Evolutionary conservation across 345 rosid genomes (phyloP).

Genomic region (Gossypium raimondii): DNA sequence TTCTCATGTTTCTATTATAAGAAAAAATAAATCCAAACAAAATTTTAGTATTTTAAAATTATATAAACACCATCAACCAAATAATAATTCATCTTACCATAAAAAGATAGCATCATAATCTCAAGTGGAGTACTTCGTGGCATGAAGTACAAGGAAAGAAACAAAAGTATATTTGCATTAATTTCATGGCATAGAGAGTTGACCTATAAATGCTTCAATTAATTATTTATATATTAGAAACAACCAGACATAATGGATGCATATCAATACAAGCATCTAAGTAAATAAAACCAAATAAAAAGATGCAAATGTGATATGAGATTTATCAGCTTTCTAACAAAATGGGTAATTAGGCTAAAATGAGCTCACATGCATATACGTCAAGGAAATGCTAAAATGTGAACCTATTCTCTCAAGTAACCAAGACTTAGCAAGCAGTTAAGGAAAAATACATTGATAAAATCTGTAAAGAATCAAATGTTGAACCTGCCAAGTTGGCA

Average conservation of each 20-base stretch:
- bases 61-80: too few species aligned
- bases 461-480: background rate
- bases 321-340: background rate
- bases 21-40: too few species aligned
- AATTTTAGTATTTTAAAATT: too few species aligned
- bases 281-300: background rate
- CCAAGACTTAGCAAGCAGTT: background rate
- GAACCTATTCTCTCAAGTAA: background rate
- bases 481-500: background rate
- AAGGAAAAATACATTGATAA: background rate
- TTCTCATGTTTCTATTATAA: too few species aligned
- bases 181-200: slow-evolving; percentile 28
- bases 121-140: slow-evolving; percentile 29
- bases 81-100: too few species aligned
- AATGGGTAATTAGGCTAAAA: background rate
- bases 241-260: background rate
- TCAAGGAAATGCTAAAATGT: background rate
- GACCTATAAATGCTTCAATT: slow-evolving; percentile 26
- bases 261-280: background rate
- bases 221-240: background rate
- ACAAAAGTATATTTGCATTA: slow-evolving; percentile 5
- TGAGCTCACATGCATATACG: background rate
- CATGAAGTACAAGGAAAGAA: slow-evolving; percentile 32
- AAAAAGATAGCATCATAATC: background rate
- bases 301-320: background rate